Percentiles rank a stretch among this genome's conserved stretches.
These are phyloP conservation scores for Solanum lignicaule DNA, from an alignment of 257 asterid species.

Conservation along the genomic window DNA sequence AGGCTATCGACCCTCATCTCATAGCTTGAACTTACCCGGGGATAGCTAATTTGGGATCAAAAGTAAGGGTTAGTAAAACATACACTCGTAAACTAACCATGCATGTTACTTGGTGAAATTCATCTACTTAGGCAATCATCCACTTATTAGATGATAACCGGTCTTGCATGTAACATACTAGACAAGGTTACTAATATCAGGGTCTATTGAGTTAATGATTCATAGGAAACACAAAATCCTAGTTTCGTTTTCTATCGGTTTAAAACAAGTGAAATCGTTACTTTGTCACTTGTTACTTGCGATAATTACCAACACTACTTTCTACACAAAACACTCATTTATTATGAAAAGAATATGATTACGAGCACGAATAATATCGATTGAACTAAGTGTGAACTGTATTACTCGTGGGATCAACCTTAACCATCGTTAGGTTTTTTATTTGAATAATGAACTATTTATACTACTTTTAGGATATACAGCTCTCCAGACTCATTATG, in stretches of 20 bases:
- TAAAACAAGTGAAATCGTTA: background rate
- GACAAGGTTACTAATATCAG: background rate
- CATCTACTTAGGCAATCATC: background rate
- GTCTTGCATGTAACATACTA: background rate
- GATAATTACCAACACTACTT: background rate
- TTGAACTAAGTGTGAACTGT: too few relatives aligned
- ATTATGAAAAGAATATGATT: too few relatives aligned
- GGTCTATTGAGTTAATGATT: background rate
- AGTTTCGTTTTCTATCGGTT: background rate
- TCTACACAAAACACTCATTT: background rate
- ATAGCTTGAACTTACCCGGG: background rate
- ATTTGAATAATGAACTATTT: too few relatives aligned
- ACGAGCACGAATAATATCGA: too few relatives aligned
- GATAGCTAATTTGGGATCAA: background rate
- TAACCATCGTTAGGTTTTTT: too few relatives aligned
- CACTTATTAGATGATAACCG: background rate
- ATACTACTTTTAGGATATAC: too few relatives aligned
- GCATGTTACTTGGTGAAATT: background rate
- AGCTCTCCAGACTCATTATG: too few relatives aligned
- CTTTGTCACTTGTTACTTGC: background rate
- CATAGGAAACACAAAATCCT: background rate
- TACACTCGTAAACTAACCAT: background rate
- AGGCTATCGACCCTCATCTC: background rate
- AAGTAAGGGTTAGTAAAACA: background rate
- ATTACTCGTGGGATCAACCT: too few relatives aligned